Base-by-base conservation (phyloP, 805 yeast genomes). In the Blastobotrys terrestris region DNA sequence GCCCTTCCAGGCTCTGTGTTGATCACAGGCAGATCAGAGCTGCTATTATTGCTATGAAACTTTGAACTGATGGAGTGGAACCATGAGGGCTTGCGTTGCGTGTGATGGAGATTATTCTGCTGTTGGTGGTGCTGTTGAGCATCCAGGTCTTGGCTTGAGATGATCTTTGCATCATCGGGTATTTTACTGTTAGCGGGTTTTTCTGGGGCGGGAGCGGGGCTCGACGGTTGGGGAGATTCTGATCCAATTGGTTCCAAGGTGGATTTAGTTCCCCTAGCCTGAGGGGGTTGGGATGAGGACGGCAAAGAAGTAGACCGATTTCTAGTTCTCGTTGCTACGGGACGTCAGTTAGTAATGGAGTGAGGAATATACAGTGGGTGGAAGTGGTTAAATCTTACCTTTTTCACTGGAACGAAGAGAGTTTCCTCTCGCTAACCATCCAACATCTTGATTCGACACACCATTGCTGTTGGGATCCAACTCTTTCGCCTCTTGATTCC, bases 401-500 rank as follows among this genome's bases (percentile, higher is more conserved):
- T 60, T 56, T 21, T 52, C 55, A 8, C 55, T 39, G 3, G 54
- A 35, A 3, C 43, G 44, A 20, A 50, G 49, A 35, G 58, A 49
- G 40, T 56, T 83, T n/a, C 91, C 91, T 60, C 89, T 74, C 63
- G 86, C 86, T 22, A 87, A 72, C 95, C 95, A 87, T 63, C 86
- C 95, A 11, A 87, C 90, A 59, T 86, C 92, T 44, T 87, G 84
- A 60, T 84, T 82, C 49, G 84, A 72, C 1, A 82, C 87, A 3
- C 87, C 86, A 50, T 44, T 48, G 5, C 49, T 15, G 11, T 20
- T 39, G 13, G 56, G 53, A 31, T 53, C 53, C 18, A 53, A 42
- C 15, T 26, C 35, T 11, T 26, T 26, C 11, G 35, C 35, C 35
- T 26, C 35, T 26, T 26, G 35, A 26, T 26, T 82, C 49, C 84